Evolutionary conservation across 202 grass and related monocot genomes (phyloP), one percentile per base, ranked within the genome.

Genomic region (Zizania palustris): DNA sequence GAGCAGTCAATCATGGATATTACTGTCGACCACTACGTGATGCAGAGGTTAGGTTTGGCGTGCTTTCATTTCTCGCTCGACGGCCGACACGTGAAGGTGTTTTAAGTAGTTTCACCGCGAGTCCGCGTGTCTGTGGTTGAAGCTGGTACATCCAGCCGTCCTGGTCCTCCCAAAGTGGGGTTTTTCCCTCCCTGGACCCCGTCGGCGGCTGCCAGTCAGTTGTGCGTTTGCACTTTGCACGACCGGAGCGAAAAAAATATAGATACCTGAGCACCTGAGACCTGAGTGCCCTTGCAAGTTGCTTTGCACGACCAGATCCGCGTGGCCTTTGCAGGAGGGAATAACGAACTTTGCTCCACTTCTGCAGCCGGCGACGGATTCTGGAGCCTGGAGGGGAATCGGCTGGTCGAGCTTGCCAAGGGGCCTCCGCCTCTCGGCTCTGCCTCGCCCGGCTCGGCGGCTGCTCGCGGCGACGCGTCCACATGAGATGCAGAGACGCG

Each of bases 381-480:
- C 42, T 35, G 2, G 13, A 60, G 48, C n/a, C n/a, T n/a, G n/a
- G n/a, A n/a, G 9, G 6, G 15, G 28, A 28, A 60, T 11, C 50
- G 78, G 7, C 85, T 12, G 44, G 38, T 87, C 8, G 54, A 19
- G 22, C 4, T 22, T 59, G 66, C 53, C 34, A 83, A 87, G 74
- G 74, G 85, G 14, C 28, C 28, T 28, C 28, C n/a, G n/a, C n/a
- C 62, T 73, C 44, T 5, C 39, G 5, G 18, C 3, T 64, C 16
- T 34, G 18, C 1, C 33, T 35, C 9, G 37, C 10, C 1, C 15
- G 36, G 28, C 28, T 28, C 28, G 28, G 33, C 12, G 14, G 40
- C 7, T 73, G 79, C 79, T 66, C 53, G 85, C 62, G 68, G 80
- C 85, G 68, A n/a, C 68, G 53, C 42, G 79, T 65, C 61, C 1